These are phyloP conservation scores for Penicillium paxilli DNA, from an alignment of 495 filamentous ascomycete genomes.

Conservation along the genomic window DNA sequence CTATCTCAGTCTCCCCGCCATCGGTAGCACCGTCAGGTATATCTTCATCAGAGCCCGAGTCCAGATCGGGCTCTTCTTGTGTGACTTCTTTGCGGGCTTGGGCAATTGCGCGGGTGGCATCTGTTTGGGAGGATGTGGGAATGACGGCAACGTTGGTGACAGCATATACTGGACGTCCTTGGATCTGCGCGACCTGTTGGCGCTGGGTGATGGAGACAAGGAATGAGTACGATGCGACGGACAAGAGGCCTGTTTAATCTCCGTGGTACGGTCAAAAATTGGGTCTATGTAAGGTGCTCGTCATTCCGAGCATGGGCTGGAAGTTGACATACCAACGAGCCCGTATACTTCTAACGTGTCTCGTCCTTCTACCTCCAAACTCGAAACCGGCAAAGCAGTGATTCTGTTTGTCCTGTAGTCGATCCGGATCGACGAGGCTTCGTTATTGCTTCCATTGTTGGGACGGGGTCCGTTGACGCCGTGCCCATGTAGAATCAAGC, in stretches of 20 bases:
- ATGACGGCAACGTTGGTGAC: constrained; percentile 85
- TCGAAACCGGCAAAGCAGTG: constrained; percentile 38
- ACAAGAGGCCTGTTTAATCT: constrained; percentile 59
- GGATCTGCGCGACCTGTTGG: constrained; percentile 84
- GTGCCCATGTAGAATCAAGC: constrained; percentile 77
- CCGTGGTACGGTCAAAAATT: background rate
- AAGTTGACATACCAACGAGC: constrained; percentile 67
- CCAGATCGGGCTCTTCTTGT: constrained; percentile 26
- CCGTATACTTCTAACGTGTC: constrained; percentile 73
- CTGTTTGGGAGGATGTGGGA: constrained; percentile 71
- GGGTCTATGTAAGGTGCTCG: background rate
- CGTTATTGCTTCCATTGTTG: constrained; percentile 32
- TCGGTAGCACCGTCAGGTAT: constrained; percentile 38
- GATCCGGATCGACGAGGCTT: constrained; percentile 59
- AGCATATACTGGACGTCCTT: constrained; percentile 78
- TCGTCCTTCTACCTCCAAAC: constrained; percentile 36
- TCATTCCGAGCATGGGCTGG: background rate
- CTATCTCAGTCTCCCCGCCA: constrained; percentile 32
- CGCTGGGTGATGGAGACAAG: constrained; percentile 81
- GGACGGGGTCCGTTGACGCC: constrained; percentile 47
- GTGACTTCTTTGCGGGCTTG: constrained; percentile 55
- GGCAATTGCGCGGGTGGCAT: constrained; percentile 69
- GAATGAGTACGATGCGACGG: constrained; percentile 73
- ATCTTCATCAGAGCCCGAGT: constrained; percentile 38
- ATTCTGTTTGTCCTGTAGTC: constrained; percentile 71